Evolutionary conservation across 2,329 filamentous ascomycete species (phyloP), one percentile per base, ranked within the genome.

Genomic region (Cyanodermella asteris): DNA sequence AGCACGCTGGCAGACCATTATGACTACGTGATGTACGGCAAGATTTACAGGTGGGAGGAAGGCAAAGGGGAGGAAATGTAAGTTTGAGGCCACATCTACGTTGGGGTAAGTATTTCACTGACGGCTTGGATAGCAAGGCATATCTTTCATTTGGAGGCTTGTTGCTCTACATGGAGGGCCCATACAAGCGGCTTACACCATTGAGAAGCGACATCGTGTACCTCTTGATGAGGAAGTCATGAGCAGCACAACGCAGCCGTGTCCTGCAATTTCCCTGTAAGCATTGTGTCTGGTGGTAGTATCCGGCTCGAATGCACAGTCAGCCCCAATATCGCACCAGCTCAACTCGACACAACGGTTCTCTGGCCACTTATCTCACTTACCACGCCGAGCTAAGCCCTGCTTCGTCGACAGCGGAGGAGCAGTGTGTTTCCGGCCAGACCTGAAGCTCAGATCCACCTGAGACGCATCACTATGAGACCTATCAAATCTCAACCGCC

Each of bases 71-170:
- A 82, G 44, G 80, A 70, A 30, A 84, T 91, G 82, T 93, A 53
- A 58, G 74, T 62, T 31, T 27, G 11, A 13, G 13, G 19, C 23
- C 25, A 28, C 15, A 30, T 18, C 13, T n/a, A 17, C 15, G 14
- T 11, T 26, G 16, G 21, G 10, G 20, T 12, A 26, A 19, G 32
- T 22, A 28, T 30, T 38, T 41, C 50, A 51, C 30, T 7, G 12
- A 30, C 19, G 32, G 34, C n/a, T 19, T 11, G 5, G 32, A 9
- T 38, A 94, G 84, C 46, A 90, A 91, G 47, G 78, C 81, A 15
- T 97, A 84, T 51, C 64, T 90, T 38, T 91, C 81, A 2, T 97
- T 93, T 41, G 87, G 87, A 23, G 87, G 87, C 6, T 56, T 97
- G 35, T 53, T 97, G 40, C 72, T 94, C 53, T 80, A 74, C 40